Conservation (phyloP, 140 eudicot species). For the Anethum foeniculum region DNA sequence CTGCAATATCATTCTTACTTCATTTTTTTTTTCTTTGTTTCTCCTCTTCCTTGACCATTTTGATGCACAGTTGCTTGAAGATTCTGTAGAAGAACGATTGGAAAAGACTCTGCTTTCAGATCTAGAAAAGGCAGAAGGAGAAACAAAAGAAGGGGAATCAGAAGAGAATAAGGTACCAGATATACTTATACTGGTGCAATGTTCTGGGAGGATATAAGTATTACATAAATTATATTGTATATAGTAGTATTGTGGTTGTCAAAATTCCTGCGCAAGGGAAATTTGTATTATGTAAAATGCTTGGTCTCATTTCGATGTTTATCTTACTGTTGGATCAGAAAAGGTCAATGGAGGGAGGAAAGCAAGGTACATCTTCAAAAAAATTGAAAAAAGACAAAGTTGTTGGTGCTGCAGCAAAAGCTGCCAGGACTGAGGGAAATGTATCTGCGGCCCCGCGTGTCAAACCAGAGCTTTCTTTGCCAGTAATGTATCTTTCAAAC, state of each 20-base stretch:
- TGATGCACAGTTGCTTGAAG: constrained; percentile 72
- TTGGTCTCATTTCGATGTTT: constrained; percentile 1
- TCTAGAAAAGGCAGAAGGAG: constrained; percentile 80
- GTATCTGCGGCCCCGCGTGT: constrained; percentile 79
- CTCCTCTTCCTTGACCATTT: constrained; percentile 11
- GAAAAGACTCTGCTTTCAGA: constrained; percentile 71
- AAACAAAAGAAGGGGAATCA: constrained; percentile 67
- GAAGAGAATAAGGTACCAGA: constrained; percentile 66
- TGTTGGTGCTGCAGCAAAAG: constrained; percentile 58
- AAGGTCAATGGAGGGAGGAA: constrained; percentile 79
- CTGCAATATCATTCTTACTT: not conserved
- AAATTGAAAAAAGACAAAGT: constrained; percentile 86
- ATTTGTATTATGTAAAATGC: not conserved
- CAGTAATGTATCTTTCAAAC: constrained; percentile 51
- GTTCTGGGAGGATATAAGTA: constrained; percentile 3
- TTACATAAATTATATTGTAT: too few species aligned
- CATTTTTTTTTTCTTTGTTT: not conserved
- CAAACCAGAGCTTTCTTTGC: constrained; percentile 84
- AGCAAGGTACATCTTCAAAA: constrained; percentile 74
- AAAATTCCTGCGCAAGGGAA: not conserved
- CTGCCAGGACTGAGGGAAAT: constrained; percentile 60
- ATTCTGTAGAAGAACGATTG: constrained; percentile 80
- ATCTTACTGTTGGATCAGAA: constrained; percentile 41
- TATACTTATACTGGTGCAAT: not conserved
- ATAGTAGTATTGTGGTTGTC: not conserved